Evolutionary conservation across 257 asterid species (phyloP).

Genomic region (Plantago major): DNA sequence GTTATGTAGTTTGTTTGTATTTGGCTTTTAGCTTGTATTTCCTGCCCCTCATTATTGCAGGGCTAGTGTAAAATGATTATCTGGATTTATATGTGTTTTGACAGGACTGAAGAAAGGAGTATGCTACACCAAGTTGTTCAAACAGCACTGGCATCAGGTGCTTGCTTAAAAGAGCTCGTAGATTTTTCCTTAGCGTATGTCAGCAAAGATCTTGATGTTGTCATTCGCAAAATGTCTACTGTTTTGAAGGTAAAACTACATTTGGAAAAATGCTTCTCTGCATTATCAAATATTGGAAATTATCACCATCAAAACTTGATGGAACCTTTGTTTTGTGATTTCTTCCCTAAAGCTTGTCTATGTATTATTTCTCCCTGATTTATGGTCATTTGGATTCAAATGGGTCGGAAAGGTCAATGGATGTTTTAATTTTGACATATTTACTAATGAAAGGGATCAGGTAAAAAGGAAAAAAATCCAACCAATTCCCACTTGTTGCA

Average conservation of each 20-base stretch:
- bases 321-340: conserved; percentile 9
- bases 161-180: conserved; percentile 42
- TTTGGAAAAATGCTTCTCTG: conserved; percentile 9
- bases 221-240: conserved; percentile 40
- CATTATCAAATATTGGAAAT: too few species aligned
- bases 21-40: too few species aligned
- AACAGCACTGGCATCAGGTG: conserved; percentile 50
- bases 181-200: conserved; percentile 44
- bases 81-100: conserved; percentile 22
- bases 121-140: conserved; percentile 54
- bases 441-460: conserved; percentile 18
- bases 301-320: too few species aligned
- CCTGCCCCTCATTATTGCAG: too few species aligned
- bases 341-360: neutral
- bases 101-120: conserved; percentile 72
- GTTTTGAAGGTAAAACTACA: conserved; percentile 58
- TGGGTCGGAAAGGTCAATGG: too few species aligned
- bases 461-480: neutral
- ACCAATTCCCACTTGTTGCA: conserved; percentile 25
- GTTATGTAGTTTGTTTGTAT: too few species aligned
- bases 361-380: neutral
- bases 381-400: too few species aligned
- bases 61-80: neutral
- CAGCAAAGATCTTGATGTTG: conserved; percentile 51
- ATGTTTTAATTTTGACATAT: neutral